Evolutionary conservation across 805 yeast species (phyloP).

Genomic region (Zygotorulaspora sp.): DNA sequence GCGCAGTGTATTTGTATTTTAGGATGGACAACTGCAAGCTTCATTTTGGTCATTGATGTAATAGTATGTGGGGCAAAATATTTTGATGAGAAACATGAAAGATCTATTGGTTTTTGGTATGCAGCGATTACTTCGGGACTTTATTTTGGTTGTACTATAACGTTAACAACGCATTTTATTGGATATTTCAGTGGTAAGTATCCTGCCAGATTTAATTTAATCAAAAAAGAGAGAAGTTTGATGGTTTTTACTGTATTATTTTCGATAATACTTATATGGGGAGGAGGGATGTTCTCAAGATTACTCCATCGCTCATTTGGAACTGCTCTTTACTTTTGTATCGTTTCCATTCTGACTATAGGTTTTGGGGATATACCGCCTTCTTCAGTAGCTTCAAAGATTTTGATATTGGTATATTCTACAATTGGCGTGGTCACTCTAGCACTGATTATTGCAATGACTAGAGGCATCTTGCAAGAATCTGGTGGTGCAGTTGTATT

Average conservation of each 20-base stretch:
- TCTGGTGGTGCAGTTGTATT: constrained; percentile 58
- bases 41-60: constrained; percentile 44
- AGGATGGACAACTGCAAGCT: constrained; percentile 61
- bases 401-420: constrained; percentile 58
- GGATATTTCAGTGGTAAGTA: constrained; percentile 60
- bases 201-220: constrained; percentile 65
- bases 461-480: constrained; percentile 58
- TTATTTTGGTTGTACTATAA: constrained; percentile 53
- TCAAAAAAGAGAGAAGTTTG: constrained; percentile 62
- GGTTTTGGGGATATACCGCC: constrained; percentile 79
- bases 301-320: constrained; percentile 52
- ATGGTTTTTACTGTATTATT: constrained; percentile 67
- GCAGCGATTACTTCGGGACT: constrained; percentile 62
- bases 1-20: constrained; percentile 59
- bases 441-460: constrained; percentile 69
- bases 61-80: constrained; percentile 24
- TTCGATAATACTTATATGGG: constrained; percentile 67
- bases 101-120: constrained; percentile 72
- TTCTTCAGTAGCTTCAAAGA: constrained; percentile 46
- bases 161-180: constrained; percentile 52
- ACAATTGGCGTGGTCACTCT: constrained; percentile 64
- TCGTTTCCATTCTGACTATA: constrained; percentile 69
- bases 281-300: constrained; percentile 54
- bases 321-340: constrained; percentile 65
- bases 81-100: constrained; percentile 20